Base-by-base conservation (phyloP, 1,284 basidiomycete species). In the Ceratobasidium sp. region DNA sequence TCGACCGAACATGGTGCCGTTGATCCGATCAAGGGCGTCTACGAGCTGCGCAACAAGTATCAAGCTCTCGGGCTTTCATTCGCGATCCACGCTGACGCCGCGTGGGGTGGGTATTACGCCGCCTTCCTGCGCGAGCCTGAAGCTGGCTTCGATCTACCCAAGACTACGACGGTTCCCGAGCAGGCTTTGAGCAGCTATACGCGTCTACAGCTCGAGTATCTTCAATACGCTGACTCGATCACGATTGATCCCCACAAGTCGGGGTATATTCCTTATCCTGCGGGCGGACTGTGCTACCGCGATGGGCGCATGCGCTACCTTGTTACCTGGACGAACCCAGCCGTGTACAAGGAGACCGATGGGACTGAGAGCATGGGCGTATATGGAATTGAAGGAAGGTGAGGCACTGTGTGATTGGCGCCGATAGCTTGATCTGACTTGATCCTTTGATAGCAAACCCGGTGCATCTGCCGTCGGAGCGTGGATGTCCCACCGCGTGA, bases 161-260 rank as follows among this genome's bases (percentile, higher is more conserved):
- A 34, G 27, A 42, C 10, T 52, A 20, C 17, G 49, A 25, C 29
- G 58, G 76, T 77, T 25, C 77, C 77, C 22, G 72, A 71, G 20
- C 69, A 77, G 35, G 73, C 76, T 22, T 73, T 80, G 40, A 73
- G 74, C 8, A 65, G 64, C 10, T 67, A 74, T 20, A 78, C 76
- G 0, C 67, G 72, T 12, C 45, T 69, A 1, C 76, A 78, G 50
- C 74, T 80, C 45, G 38, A 72, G n/a, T 69, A 73, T 32, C n/a
- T n/a, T 12, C 56, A 69, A 15, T 49, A 74, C 17, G 74, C 76
- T 8, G 82, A 84, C 62, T 79, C 80, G 0, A 77, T 83, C 45
- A 83, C 82, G 0, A 76, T 83, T 55, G 82, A 84, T 71, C 82
- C 82, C 1, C 82, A 84, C 71, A 83, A 83, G 75, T 76, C 76